A percentile compares a stretch with the other conserved stretches of the same genome.
Evolutionary conservation across 2,329 filamentous ascomycete species (phyloP).

Genomic region (Fusarium burgessii): DNA sequence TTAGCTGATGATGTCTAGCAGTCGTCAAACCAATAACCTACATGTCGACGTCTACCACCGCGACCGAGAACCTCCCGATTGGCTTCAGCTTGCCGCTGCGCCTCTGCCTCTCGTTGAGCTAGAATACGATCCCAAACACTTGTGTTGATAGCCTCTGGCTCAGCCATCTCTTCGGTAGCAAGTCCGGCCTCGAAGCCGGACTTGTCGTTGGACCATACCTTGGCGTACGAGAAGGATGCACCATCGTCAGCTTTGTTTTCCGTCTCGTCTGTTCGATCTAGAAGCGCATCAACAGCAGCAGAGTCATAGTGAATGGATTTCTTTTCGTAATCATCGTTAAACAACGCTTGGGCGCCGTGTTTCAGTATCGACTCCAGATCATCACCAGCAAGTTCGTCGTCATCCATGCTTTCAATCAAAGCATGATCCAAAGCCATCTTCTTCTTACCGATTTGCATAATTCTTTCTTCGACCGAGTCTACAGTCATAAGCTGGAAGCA

Average conservation of each 20-base stretch:
- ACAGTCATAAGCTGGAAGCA: conserved; percentile 96
- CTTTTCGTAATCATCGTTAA: conserved; percentile 77
- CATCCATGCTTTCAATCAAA: conserved; percentile 91
- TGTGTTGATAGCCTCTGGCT: conserved; percentile 68
- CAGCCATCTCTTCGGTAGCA: conserved; percentile 63
- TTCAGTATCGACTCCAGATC: conserved; percentile 90
- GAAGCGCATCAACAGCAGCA: conserved; percentile 84
- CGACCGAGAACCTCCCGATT: conserved; percentile 84
- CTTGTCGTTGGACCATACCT: conserved; percentile 90
- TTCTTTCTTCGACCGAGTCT: conserved; percentile 90
- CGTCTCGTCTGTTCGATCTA: conserved; percentile 88
- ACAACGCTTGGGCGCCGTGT: conserved; percentile 88
- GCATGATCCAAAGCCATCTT: conserved; percentile 97
- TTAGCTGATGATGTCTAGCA: conserved; percentile 27
- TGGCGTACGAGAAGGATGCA: conserved; percentile 87
- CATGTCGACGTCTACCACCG: conserved; percentile 77
- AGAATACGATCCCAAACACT: conserved; percentile 93
- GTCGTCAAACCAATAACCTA: conserved; percentile 35
- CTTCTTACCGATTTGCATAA: conserved; percentile 93
- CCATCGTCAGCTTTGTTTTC: conserved; percentile 78
- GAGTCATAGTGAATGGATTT: conserved; percentile 85
- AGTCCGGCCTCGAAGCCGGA: conserved; percentile 74
- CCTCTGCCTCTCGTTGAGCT: conserved; percentile 81
- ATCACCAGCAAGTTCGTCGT: conserved; percentile 80
- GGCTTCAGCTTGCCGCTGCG: conserved; percentile 75